phyloP scores from a whole-genome alignment of 208 protist genomes.

The Naegleria fowleri region DNA sequence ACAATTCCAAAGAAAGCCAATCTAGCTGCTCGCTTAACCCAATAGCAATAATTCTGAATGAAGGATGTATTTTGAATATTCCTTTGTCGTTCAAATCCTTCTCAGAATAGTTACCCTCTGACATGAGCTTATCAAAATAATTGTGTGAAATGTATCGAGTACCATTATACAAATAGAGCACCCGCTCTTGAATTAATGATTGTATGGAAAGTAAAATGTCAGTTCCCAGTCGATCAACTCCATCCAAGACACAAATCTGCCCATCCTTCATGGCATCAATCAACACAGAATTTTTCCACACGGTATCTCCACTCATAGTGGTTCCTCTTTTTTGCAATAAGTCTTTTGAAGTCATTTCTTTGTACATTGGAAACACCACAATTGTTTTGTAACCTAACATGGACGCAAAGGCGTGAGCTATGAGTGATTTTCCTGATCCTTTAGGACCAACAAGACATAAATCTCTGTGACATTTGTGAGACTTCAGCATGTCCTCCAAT shows the following conservation, averaged over 20 bases:
- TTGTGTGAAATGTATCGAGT: slow-evolving; percentile 36
- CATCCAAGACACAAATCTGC: slow-evolving; percentile 76
- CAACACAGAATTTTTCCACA: slow-evolving; percentile 72
- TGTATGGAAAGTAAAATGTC: slow-evolving; percentile 16
- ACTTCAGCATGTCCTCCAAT: slow-evolving; percentile 38
- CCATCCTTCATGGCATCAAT: slow-evolving; percentile 72
- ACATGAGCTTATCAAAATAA: not conserved
- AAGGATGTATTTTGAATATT: not conserved
- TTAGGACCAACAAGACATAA: slow-evolving; percentile 70
- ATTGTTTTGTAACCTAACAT: slow-evolving; percentile 60
- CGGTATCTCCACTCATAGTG: slow-evolving; percentile 64
- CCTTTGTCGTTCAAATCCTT: not conserved
- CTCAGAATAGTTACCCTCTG: not conserved
- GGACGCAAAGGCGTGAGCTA: slow-evolving; percentile 63
- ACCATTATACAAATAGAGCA: slow-evolving; percentile 42
- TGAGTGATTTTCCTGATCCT: slow-evolving; percentile 75
- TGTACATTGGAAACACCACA: slow-evolving; percentile 71
- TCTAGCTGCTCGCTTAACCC: not conserved
- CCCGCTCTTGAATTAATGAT: slow-evolving; percentile 35
- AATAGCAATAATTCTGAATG: not conserved
- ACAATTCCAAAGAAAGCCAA: not conserved
- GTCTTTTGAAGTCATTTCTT: slow-evolving; percentile 86
- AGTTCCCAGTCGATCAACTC: slow-evolving; percentile 60
- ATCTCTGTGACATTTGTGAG: slow-evolving; percentile 56
- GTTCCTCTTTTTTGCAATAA: slow-evolving; percentile 84